Base-by-base conservation (phyloP, 108 stramenopile species). In the Nitzschia palea region DNA sequence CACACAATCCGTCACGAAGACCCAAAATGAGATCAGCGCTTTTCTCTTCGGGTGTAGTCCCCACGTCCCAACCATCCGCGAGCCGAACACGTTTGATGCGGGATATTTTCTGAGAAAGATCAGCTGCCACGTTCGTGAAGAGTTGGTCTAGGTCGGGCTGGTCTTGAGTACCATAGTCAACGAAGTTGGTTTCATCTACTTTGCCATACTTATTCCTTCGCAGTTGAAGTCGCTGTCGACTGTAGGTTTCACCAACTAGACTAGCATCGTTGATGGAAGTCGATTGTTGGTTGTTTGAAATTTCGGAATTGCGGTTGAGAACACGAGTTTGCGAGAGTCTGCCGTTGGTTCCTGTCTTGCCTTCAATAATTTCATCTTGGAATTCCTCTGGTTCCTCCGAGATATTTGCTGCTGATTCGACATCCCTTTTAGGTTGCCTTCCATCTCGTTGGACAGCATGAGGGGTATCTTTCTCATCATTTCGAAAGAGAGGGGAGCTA, bases 11-110 rank as follows among this genome's bases (percentile, higher is more conserved):
- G 62, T 80, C 77, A 20, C 91, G 82, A 32, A 90, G 73, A 5
- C 91, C 91, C 50, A 93, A 71, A 44, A 88, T 70, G n/a, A 93
- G 73, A 67, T 88, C 85, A 31, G 86, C 85, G 29, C 80, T 86
- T 82, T 87, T 90, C 44, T 81, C 87, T 61, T 89, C 86, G 0
- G 88, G 74, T 33, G 88, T 77, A 3, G 88, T 90, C 44, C 87
- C 91, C 4, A 83, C 77, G 75, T 90, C 86, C 91, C 91, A 93
- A 27, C 91, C 88, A 32, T 84, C 79, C 15, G 84, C 85, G 28
- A 88, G 22, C 48, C 79, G 79, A 17, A 89, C 74, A 2, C 80
- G 79, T 0, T 73, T 40, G n/a, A 89, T 67, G 1, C 73, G 64
- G 23, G 82, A 76, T 12, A 90, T 71, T 10, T 87, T 82, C 29